Evolutionary conservation across 1,284 basidiomycete species (phyloP), one percentile per base, ranked within the genome.

Genomic region (Ustilago nuda): DNA sequence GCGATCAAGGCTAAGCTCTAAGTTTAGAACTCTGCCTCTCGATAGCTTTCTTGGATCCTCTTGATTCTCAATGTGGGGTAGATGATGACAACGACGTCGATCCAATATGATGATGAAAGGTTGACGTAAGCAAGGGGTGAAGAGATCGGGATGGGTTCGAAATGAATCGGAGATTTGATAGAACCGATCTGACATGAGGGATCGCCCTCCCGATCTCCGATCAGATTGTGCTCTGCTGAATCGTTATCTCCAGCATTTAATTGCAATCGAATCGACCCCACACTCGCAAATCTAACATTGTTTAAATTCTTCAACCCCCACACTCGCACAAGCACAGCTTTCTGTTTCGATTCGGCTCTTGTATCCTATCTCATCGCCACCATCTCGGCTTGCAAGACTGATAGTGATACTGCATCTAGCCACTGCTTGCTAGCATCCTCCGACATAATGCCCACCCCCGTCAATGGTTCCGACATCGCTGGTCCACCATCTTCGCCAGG

Each of bases 401-500:
- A 19, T 45, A 7, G 43, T 19, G n/a, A 19, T 8, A 15, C 15
- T 8, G n/a, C n/a, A 45, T 7, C 17, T 36, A 46, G 15, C 41
- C 30, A 19, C 43, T 17, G 11, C 33, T 27, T 27, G 23, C 23
- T 27, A 27, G 23, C 23, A 27, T 27, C 15, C 55, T 13, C n/a
- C 51, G 3, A 15, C 61, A 57, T 13, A 53, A 74, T 74, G 72
- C 66, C 72, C 52, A 67, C 64, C 53, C 64, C 56, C 59, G 61
- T 66, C 41, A 54, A 54, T 53, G 59, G 63, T 53, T 15, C 51
- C 15, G 45, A 57, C 39, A 12, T 35, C 41, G 27, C 46, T 35
- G 8, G 39, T n/a, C 17, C 46, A 15, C 19, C 61, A 8, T 12
- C 19, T 15, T 39, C 46, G 19, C 50, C 50, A 2, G 57, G 60